phyloP scores from a whole-genome alignment of 139 green algal genomes.

The Asterochloris sp. region DNA sequence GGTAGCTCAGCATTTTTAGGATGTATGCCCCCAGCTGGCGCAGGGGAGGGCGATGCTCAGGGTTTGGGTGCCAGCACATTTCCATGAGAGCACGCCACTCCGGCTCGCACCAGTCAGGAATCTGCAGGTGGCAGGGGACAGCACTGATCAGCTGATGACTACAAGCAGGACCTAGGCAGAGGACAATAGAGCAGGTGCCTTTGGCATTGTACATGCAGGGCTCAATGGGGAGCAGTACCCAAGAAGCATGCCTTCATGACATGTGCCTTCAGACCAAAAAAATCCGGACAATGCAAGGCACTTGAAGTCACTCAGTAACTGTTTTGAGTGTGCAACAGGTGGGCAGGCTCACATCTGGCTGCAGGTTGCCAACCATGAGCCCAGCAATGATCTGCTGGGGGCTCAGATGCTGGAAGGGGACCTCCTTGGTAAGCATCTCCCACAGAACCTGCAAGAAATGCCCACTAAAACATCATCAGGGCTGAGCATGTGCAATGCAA shows the following conservation, averaged over 20 bases:
- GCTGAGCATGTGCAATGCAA: no score
- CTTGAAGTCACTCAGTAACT: neutral
- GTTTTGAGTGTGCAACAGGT: no score
- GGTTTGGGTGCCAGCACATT: slow-evolving; percentile 69
- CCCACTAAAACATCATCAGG: neutral
- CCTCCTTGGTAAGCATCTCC: slow-evolving; percentile 54
- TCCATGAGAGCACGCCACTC: slow-evolving; percentile 73
- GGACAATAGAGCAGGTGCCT: neutral
- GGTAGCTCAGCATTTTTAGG: no score
- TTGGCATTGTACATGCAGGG: neutral
- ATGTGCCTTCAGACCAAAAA: neutral
- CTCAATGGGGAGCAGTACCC: no score
- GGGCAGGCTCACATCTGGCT: slow-evolving; percentile 31
- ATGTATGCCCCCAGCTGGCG: slow-evolving; percentile 43
- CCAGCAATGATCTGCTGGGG: slow-evolving; percentile 66
- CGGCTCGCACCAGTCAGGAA: slow-evolving; percentile 70
- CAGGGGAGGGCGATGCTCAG: slow-evolving; percentile 54
- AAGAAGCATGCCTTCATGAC: neutral
- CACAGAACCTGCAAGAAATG: slow-evolving; percentile 31
- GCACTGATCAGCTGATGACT: neutral
- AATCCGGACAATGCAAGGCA: neutral
- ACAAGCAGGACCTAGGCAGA: neutral
- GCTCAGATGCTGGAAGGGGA: slow-evolving; percentile 53
- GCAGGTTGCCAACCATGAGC: slow-evolving; percentile 59
- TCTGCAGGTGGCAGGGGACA: slow-evolving; percentile 24